Base-by-base conservation (phyloP, 805 yeast species). In the Candida morakotiae region DNA sequence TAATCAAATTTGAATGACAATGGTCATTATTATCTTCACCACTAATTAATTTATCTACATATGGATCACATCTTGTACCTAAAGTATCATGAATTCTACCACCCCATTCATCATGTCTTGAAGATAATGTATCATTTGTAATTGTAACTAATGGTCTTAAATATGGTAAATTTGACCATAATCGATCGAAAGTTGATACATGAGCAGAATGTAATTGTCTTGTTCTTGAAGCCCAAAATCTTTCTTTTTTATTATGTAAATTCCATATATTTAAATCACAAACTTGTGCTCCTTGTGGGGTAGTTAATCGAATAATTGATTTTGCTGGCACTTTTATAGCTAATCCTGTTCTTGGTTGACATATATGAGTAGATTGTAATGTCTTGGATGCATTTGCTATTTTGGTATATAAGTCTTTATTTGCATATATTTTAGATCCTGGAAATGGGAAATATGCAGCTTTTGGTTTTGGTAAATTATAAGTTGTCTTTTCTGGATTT, bases 231-330 rank as follows among this genome's bases (percentile, higher is more conserved):
- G 85, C 86, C 85, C 86, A 80, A 49, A 80, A 67, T 44, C 80
- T 60, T 49, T 80, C 85, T 48, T 82, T 61, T 18, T 80, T 83
- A 49, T 79, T 77, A 44, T 75, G 67, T 34, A 62, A 62, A 47
- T 72, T 74, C 85, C 85, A 80, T 35, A 77, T 71, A 56, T 80
- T 79, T 55, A 79, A 69, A 50, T 80, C 85, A 49, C 83, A 79
- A 14, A 80, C 86, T 53, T 80, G 86, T 2, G 87, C 82, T 4
- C 85, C 85, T 47, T 80, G 79, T 2, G 83, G 80, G 1, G 83
- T 75, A 3, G 77, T 72, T 38, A 80, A 63, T 27, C 85, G 62
- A 41, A 81, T 76, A 21, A 79, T 70, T 21, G 73, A 65, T 17
- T 76, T 79, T 15, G 77, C 77, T 13, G 81, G 79, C n/a, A 79